Percentiles rank a stretch among this genome's conserved stretches.
Conservation (phyloP, 1,139 yeast species). For the Candida sp. region DNA sequence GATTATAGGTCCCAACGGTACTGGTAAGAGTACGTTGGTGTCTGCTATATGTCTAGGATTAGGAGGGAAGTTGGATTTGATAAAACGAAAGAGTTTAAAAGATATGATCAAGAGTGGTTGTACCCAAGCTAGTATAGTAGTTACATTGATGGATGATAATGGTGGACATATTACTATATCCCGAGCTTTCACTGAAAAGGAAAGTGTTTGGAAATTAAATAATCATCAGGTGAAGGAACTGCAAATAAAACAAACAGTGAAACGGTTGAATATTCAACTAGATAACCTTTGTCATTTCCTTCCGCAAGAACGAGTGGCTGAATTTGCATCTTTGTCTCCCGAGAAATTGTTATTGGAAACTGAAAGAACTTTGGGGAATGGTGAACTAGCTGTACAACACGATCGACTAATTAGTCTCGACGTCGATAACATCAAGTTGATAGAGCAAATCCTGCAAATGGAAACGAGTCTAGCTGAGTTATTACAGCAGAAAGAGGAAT, state of each 20-base stretch:
- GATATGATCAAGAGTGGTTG: slow-evolving; percentile 81
- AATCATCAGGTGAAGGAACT: slow-evolving; percentile 38
- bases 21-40: slow-evolving; percentile 92
- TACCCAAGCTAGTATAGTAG: slow-evolving; percentile 52
- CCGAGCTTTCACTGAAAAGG: slow-evolving; percentile 35
- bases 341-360: slow-evolving; percentile 74
- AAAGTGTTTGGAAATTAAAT: slow-evolving; percentile 63
- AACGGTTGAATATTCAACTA: slow-evolving; percentile 68
- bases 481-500: slow-evolving; percentile 23
- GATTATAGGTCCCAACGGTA: slow-evolving; percentile 97
- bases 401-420: slow-evolving; percentile 55
- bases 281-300: slow-evolving; percentile 92
- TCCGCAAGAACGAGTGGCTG: slow-evolving; percentile 95
- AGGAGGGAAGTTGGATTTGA: slow-evolving; percentile 73
- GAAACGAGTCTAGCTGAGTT: slow-evolving; percentile 27
- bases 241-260: slow-evolving; percentile 44
- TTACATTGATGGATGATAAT: slow-evolving; percentile 52
- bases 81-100: slow-evolving; percentile 73
- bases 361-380: slow-evolving; percentile 74
- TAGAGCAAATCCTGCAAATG: slow-evolving; percentile 23
- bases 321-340: slow-evolving; percentile 81
- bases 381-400: slow-evolving; percentile 56
- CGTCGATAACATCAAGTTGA: slow-evolving; percentile 24
- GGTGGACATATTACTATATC: slow-evolving; percentile 31
- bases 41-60: slow-evolving; percentile 92